Conservation (phyloP, 192 early-diverging fungal genomes). For the Podochytrium sp. region DNA sequence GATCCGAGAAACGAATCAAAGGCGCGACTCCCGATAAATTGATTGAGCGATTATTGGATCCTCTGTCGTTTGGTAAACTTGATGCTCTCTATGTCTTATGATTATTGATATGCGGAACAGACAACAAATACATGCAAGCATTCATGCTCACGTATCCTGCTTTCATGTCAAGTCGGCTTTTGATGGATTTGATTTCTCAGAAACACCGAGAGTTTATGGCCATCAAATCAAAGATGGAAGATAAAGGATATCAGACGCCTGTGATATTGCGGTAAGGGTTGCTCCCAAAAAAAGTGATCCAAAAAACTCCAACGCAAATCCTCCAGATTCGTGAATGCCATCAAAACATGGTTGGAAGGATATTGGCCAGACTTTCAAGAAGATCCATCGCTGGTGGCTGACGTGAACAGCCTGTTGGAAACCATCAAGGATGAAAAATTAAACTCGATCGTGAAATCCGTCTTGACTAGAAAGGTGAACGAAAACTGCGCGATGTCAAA, state of each 20-base stretch:
- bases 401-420: constrained; percentile 43
- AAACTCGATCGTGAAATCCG: constrained; percentile 34
- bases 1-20: constrained; percentile 47
- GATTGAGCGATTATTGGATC: constrained; percentile 55
- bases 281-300: too few relatives aligned
- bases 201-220: constrained; percentile 38
- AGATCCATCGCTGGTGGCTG: constrained; percentile 39
- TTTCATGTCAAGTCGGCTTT: constrained; percentile 43
- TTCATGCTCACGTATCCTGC: constrained; percentile 54
- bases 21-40: constrained; percentile 48
- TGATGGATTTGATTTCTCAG: constrained; percentile 47
- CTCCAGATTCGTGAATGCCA: constrained; percentile 49
- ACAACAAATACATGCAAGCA: constrained; percentile 57
- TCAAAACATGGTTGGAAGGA: constrained; percentile 61
- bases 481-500: background rate
- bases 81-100: background rate
- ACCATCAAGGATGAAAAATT: constrained; percentile 44
- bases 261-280: constrained; percentile 39
- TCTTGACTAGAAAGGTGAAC: constrained; percentile 40
- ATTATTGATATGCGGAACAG: constrained; percentile 26
- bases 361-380: constrained; percentile 61
- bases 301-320: background rate
- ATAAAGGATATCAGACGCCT: constrained; percentile 38
- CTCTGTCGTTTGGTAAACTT: constrained; percentile 45
- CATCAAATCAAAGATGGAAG: constrained; percentile 30